Evolutionary conservation across 352 stramenopile species (phyloP).

Genomic region (Aphanomyces stellatus): DNA sequence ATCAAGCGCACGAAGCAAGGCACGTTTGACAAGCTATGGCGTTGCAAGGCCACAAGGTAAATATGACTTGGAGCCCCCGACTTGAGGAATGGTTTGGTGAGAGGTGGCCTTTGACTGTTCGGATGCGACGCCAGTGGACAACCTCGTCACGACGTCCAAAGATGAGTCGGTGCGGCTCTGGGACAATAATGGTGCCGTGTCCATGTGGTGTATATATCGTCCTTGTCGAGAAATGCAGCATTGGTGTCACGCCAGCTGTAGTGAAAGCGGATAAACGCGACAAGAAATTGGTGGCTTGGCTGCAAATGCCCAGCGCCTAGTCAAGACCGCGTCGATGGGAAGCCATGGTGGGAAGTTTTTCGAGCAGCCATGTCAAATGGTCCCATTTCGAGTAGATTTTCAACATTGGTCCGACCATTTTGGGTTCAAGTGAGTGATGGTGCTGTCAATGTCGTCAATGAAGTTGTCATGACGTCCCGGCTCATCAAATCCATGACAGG

Average conservation of each 20-base stretch:
- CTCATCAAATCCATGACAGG: conserved; percentile 46
- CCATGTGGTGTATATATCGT: not conserved
- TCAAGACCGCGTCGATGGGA: too few species aligned
- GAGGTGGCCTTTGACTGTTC: conserved; percentile 71
- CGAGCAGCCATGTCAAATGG: too few species aligned
- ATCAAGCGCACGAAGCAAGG: conserved; percentile 66
- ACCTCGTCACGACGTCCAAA: conserved; percentile 68
- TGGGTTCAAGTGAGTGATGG: too few species aligned
- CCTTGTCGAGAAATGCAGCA: too few species aligned
- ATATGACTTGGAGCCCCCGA: not conserved
- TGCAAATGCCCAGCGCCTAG: too few species aligned
- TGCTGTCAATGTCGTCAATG: conserved; percentile 52
- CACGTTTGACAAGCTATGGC: conserved; percentile 80
- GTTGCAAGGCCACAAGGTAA: conserved; percentile 61
- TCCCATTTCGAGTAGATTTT: too few species aligned
- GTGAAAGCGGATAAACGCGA: too few species aligned
- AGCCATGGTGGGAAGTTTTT: too few species aligned
- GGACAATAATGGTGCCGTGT: conserved; percentile 63
- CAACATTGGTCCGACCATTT: too few species aligned
- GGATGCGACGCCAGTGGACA: conserved; percentile 53
- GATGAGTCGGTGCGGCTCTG: conserved; percentile 63
- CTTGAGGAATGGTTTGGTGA: conserved; percentile 33
- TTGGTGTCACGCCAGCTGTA: too few species aligned
- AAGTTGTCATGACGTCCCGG: conserved; percentile 56
- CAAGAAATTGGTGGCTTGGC: too few species aligned